Evolutionary conservation across 495 filamentous ascomycete species (phyloP).

Genomic region (Melanomma pulvis-pyrius): DNA sequence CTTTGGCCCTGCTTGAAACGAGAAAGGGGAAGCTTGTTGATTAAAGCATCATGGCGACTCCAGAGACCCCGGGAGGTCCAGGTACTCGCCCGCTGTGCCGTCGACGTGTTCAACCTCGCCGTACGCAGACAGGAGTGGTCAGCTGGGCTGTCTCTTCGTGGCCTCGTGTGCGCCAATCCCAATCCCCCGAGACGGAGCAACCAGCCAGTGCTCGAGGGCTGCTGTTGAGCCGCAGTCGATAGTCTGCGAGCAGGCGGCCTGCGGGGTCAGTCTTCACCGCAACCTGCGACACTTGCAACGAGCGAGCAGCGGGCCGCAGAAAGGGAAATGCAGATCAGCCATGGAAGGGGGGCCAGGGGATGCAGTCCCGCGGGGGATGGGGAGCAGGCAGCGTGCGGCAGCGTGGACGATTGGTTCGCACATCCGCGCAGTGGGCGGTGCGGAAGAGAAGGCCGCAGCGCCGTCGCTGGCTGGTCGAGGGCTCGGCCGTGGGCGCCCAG

Average conservation of each 20-base stretch:
- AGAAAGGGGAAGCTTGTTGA: not conserved
- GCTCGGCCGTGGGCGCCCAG: not conserved
- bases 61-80: too few species aligned
- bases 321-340: not conserved
- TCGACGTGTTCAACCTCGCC: not conserved
- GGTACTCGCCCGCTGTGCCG: not conserved
- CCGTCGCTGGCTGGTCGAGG: conserved; percentile 6
- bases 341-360: not conserved
- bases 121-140: not conserved
- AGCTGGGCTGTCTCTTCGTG: not conserved
- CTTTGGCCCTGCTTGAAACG: not conserved
- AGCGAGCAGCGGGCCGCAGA: not conserved
- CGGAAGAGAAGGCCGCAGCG: not conserved
- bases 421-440: not conserved
- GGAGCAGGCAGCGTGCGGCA: conserved; percentile 1
- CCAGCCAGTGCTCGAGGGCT: not conserved
- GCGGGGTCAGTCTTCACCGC: conserved; percentile 2
- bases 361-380: not conserved
- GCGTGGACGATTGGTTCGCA: not conserved
- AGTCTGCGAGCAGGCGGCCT: not conserved
- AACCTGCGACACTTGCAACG: conserved; percentile 7
- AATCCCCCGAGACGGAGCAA: not conserved
- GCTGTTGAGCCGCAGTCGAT: not conserved
- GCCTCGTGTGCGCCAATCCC: not conserved
- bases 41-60: not conserved